A percentile compares a stretch with the other conserved stretches of the same genome.
phyloP scores from a whole-genome alignment of 306 rosid species.

The Cicer cuneatum region DNA sequence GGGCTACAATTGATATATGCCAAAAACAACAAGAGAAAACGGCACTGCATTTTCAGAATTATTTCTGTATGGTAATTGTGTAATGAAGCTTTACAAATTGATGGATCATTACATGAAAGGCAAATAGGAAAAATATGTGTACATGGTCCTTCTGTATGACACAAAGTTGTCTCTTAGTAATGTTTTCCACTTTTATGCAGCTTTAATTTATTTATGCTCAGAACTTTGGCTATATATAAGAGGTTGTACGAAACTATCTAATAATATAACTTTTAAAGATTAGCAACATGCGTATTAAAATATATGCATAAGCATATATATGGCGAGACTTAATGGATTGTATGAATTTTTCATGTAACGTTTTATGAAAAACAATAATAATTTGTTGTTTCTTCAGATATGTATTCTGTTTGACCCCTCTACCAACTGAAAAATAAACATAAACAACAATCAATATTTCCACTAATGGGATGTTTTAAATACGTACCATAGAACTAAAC shows the following conservation, averaged over 20 bases:
- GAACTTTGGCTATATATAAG: slow-evolving; percentile 23
- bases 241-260: slow-evolving; percentile 30
- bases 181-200: slow-evolving; percentile 40
- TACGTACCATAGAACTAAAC: slow-evolving; percentile 12
- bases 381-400: background rate
- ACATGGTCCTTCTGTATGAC: slow-evolving; percentile 48
- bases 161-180: slow-evolving; percentile 47
- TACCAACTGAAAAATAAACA: background rate
- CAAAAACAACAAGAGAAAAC: slow-evolving; percentile 44
- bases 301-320: slow-evolving; percentile 22
- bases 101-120: slow-evolving; percentile 54
- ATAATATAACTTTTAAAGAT: slow-evolving; percentile 25
- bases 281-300: slow-evolving; percentile 6
- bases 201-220: slow-evolving; percentile 43
- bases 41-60: slow-evolving; percentile 49
- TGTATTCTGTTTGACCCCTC: background rate
- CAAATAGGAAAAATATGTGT: slow-evolving; percentile 28
- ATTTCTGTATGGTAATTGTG: slow-evolving; percentile 41
- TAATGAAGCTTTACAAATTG: slow-evolving; percentile 31
- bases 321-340: background rate
- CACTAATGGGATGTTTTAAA: slow-evolving; percentile 5
- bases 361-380: background rate
- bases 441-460: background rate
- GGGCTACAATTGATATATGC: slow-evolving; percentile 46
- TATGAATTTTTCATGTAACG: background rate